Evolutionary conservation across 2,329 filamentous ascomycete genomes (phyloP).

Genomic region (Incumbomyces lentus): DNA sequence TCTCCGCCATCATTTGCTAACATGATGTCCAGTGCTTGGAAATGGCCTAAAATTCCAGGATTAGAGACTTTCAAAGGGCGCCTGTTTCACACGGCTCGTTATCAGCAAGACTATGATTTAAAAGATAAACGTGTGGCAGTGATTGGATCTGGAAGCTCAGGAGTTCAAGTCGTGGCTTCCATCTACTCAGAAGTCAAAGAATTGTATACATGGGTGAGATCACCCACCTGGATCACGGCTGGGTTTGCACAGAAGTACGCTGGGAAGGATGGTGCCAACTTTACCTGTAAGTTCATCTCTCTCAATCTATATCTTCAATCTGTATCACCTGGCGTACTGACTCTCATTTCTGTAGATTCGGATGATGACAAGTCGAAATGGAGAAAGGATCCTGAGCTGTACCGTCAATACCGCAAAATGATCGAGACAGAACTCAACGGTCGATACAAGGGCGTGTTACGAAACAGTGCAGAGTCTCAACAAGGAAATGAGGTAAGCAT

Average conservation of each 20-base stretch:
- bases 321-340: no score
- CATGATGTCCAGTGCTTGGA: constrained; percentile 23
- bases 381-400: no score
- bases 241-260: constrained; percentile 18
- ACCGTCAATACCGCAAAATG: no score
- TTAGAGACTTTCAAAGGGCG: constrained; percentile 27
- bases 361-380: no score
- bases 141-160: constrained; percentile 21
- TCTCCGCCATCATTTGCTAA: no score
- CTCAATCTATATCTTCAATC: no score
- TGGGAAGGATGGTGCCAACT: constrained; percentile 18
- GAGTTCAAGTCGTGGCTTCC: constrained; percentile 25
- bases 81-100: constrained; percentile 26
- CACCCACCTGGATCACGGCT: constrained; percentile 23
- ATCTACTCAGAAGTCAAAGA: constrained; percentile 29
- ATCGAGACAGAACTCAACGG: no score
- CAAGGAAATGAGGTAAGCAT: no score
- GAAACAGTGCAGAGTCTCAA: no score
- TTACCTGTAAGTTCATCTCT: constrained; percentile 8
- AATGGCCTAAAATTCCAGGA: constrained; percentile 30
- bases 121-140: constrained; percentile 20
- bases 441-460: no score
- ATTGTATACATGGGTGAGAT: constrained; percentile 24
- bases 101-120: constrained; percentile 23
- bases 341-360: no score